Evolutionary conservation across 2,329 filamentous ascomycete species (phyloP), one percentile per base, ranked within the genome.

Genomic region (Stemphylium lycopersici): DNA sequence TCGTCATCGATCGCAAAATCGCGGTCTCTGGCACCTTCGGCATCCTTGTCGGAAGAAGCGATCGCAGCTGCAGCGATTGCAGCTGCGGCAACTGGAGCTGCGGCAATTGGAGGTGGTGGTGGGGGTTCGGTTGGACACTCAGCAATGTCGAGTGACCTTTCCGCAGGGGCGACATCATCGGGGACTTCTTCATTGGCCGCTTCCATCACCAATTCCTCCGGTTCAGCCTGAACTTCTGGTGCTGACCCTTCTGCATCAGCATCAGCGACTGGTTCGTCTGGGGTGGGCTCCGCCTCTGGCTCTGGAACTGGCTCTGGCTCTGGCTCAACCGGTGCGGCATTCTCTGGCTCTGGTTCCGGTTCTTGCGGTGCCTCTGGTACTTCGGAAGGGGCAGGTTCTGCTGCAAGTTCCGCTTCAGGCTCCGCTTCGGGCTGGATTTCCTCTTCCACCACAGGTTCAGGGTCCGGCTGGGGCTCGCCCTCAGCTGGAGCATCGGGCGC

Each of bases 1-100:
- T 66, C 69, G 6, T 69, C 66, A 2, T 61, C 56, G 3, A 71
- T 32, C 13, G 70, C 70, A 33, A 66, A 63, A 42, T 72, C 71
- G 20, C 70, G 66, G 16, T 67, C 56, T 33, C 32, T 62, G 10
- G 43, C 29, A 20, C 56, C 60, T 8, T 58, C 49, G 10, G 42
- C 40, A n/a, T 20, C 24, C 15, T 29, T 43, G 4, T 34, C 41
- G 36, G 22, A 20, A 8, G 20, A 31, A 20, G 15, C 22, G 10
- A 26, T 29, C n/a, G 24, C 36, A 16, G 26, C 43, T 1, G 43
- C 36, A 32, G 41, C 20, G 20, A 20, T 20, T 4, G 20, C 20
- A 20, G 20, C 20, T 20, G 20, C 20, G 20, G 20, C 20, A 4
- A 20, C 20, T 20, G 20, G 20, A 20, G 20, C 20, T 20, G 20